A percentile compares a stretch with the other conserved stretches of the same genome.
Evolutionary conservation across 805 yeast genomes (phyloP).

Genomic region (Metschnikowia hibisci): DNA sequence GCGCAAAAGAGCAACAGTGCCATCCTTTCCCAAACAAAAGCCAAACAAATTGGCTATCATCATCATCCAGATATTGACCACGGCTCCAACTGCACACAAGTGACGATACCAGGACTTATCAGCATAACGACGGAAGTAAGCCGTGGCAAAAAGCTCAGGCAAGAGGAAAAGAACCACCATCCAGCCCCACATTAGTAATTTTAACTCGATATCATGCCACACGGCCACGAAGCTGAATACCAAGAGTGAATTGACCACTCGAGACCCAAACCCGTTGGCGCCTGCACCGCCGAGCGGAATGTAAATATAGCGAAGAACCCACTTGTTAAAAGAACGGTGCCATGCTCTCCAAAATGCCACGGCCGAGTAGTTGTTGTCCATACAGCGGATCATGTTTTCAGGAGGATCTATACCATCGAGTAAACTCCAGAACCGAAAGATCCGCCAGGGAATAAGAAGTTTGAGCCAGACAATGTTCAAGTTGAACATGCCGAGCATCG

Average conservation of each 20-base stretch:
- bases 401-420: conserved; percentile 95
- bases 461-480: conserved; percentile 91
- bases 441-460: conserved; percentile 90
- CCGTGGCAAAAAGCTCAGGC: conserved; percentile 75
- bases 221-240: conserved; percentile 94
- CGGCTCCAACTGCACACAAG: conserved; percentile 83
- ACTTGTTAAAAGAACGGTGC: conserved; percentile 91
- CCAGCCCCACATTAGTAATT: conserved; percentile 94
- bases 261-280: conserved; percentile 32
- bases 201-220: conserved; percentile 96
- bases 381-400: conserved; percentile 95
- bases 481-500: conserved; percentile 91
- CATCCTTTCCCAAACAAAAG: conserved; percentile 89
- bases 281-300: conserved; percentile 83
- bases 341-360: conserved; percentile 98
- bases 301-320: conserved; percentile 86
- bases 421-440: conserved; percentile 89
- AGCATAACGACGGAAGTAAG: conserved; percentile 37
- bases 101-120: conserved; percentile 70
- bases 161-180: conserved; percentile 76
- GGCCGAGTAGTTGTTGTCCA: conserved; percentile 90
- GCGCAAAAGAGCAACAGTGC: conserved; percentile 58
- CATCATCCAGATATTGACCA: conserved; percentile 93
- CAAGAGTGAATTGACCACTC: conserved; percentile 72
- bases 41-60: conserved; percentile 95